Conservation (phyloP, 2,329 filamentous ascomycete genomes). For the Pezicula radicicola region DNA sequence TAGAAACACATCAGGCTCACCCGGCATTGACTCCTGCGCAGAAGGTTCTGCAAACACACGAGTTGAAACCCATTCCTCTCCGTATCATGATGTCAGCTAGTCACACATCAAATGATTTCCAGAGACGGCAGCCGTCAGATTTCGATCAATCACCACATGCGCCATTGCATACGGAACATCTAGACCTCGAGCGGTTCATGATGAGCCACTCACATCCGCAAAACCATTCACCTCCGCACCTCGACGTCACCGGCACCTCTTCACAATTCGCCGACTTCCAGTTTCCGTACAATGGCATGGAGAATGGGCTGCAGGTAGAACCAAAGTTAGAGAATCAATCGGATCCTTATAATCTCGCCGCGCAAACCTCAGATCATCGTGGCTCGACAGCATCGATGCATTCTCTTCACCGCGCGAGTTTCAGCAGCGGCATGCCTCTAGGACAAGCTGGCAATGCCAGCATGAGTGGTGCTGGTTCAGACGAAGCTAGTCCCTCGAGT, state of each 20-base stretch:
- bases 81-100: constrained; percentile 16
- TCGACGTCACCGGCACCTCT: constrained; percentile 18
- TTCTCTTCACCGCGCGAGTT: constrained; percentile 15
- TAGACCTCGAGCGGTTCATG: constrained; percentile 26
- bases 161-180: constrained; percentile 17
- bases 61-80: neutral
- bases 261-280: constrained; percentile 50
- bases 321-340: constrained; percentile 17
- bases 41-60: no score
- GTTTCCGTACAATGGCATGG: constrained; percentile 46
- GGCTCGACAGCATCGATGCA: constrained; percentile 19
- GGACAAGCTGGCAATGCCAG: constrained; percentile 18
- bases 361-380: constrained; percentile 15
- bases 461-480: constrained; percentile 24
- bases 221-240: constrained; percentile 18
- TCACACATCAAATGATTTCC: constrained; percentile 13
- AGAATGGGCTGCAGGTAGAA: constrained; percentile 35
- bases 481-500: constrained; percentile 27
- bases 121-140: constrained; percentile 13
- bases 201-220: constrained; percentile 18
- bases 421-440: constrained; percentile 15
- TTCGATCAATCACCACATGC: constrained; percentile 8
- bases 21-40: no score
- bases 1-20: no score
- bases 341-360: constrained; percentile 21